These are phyloP conservation scores for Suhomyces chickasaworum DNA, from an alignment of 1,139 yeast species.

Conservation along the genomic window DNA sequence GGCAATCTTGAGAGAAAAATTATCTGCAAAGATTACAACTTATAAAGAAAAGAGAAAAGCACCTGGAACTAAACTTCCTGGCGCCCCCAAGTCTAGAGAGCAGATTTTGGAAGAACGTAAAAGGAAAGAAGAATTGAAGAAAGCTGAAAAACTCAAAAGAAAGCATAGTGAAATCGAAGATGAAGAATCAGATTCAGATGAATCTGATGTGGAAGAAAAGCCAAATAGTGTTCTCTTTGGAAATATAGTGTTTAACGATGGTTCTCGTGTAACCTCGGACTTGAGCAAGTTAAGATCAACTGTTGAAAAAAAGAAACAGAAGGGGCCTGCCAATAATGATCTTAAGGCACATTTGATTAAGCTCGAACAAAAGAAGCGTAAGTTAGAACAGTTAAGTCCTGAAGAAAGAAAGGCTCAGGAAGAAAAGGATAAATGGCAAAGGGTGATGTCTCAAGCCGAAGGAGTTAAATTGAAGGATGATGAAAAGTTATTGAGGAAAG, in stretches of 20 bases:
- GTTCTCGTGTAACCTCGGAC: conserved; percentile 79
- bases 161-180: conserved; percentile 38
- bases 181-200: conserved; percentile 39
- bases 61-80: conserved; percentile 76
- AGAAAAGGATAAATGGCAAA: conserved; percentile 83
- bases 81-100: conserved; percentile 82
- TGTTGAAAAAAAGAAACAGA: conserved; percentile 55
- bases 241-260: conserved; percentile 81
- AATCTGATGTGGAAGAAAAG: conserved; percentile 40
- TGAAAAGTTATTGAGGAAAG: conserved; percentile 81
- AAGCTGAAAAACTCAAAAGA: conserved; percentile 20
- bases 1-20: conserved; percentile 65
- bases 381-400: conserved; percentile 58
- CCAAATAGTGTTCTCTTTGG: conserved; percentile 61
- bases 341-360: conserved; percentile 78
- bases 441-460: conserved; percentile 82
- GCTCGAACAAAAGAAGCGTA: conserved; percentile 72
- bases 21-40: conserved; percentile 69
- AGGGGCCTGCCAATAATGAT: conserved; percentile 87
- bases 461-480: conserved; percentile 89
- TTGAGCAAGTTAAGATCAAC: conserved; percentile 57
- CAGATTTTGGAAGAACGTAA: conserved; percentile 66
- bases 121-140: conserved; percentile 44
- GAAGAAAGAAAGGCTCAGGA: conserved; percentile 62
- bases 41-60: conserved; percentile 87